Base-by-base conservation (phyloP, 208 protist species). In the Leishmania guyanensis region DNA sequence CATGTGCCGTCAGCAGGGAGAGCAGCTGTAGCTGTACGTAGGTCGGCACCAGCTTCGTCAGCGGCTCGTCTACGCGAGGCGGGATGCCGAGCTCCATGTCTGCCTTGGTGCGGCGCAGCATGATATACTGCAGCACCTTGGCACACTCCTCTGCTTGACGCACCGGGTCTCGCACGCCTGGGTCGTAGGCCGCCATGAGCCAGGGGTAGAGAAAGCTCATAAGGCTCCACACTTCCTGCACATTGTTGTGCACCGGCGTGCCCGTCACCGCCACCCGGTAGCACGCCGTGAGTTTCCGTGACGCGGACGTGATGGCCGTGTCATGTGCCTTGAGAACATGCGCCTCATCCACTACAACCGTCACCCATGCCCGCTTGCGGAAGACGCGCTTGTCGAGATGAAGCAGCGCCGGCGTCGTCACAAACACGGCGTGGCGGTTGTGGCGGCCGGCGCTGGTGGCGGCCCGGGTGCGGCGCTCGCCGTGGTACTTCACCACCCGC, bases 31-130 rank as follows among this genome's bases (percentile, higher is more conserved):
- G 91, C 89, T 89, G 99, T 64, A 92, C 84, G 84, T 86, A 94
- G 16, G 93, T 96, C 26, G 93, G 92, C 36, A 80, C 66, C 60
- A 98, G 78, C 84, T 90, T 87, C 64, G 86, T 87, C 29, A 91
- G 64, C 16, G 93, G 95, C 76, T 94, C 89, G 68, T 98, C 98
- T 36, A 99, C 90, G 81, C 99, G 98, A 4, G 97, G 96, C 50
- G 99, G 98, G 70, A 99, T 98, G 77, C 90, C 95, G 64, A 99
- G 98, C 79, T 99, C 99, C 50, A 99, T 96, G 50, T 98, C 93
- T 29, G 91, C 90, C 82, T 99, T 99, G 50, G 98, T 97, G 81
- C 99, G 93, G 29, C 99, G 97, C 60, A 99, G 91, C 92, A 99
- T 92, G 77, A 99, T 92, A 46, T 92, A 95, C 76, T 89, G 86